phyloP scores from a whole-genome alignment of 148 eudicot species.

The Spergularia bocconei region DNA sequence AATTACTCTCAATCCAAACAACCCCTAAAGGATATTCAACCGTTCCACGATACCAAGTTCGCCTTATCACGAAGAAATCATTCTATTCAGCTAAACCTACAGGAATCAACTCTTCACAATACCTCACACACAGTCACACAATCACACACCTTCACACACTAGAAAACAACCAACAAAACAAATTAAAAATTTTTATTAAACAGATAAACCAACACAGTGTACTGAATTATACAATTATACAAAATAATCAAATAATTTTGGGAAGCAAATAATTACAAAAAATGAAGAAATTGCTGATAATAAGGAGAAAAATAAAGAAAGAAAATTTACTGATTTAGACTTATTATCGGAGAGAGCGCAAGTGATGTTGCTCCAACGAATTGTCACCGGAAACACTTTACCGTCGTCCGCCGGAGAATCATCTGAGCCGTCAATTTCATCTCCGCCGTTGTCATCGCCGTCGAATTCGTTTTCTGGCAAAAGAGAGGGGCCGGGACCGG shows the following conservation, averaged over 20 bases:
- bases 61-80: too few species aligned
- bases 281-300: background rate
- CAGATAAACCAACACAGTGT: too few species aligned
- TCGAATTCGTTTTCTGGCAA: slow-evolving; percentile 36
- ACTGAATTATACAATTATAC: background rate
- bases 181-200: too few species aligned
- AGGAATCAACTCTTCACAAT: too few species aligned
- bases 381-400: slow-evolving; percentile 63
- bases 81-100: too few species aligned
- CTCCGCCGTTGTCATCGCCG: slow-evolving; percentile 26
- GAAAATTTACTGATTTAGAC: slow-evolving; percentile 47
- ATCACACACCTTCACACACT: too few species aligned
- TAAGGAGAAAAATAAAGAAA: background rate
- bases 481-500: slow-evolving; percentile 62
- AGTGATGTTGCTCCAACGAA: slow-evolving; percentile 72
- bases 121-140: too few species aligned
- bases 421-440: slow-evolving; percentile 25
- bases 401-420: slow-evolving; percentile 40
- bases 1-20: too few species aligned
- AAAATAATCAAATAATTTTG: background rate
- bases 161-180: too few species aligned
- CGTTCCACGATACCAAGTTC: too few species aligned
- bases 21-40: too few species aligned
- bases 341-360: slow-evolving; percentile 64
- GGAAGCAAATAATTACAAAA: background rate